phyloP scores from a whole-genome alignment of 768 basidiomycete species.

The Pleurotus pulmonarius region DNA sequence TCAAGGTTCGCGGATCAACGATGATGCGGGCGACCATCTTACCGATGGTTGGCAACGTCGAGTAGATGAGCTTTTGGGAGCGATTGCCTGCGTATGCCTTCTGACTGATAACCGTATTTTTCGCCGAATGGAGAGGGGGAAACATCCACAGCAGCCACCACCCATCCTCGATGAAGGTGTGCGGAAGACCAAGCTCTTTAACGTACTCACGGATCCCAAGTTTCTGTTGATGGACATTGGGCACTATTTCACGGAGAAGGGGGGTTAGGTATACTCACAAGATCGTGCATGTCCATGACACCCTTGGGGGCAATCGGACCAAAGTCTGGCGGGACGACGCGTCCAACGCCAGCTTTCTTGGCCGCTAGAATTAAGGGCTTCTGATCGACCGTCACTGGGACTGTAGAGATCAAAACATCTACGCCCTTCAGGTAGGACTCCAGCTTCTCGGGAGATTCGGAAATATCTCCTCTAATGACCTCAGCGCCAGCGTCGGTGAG shows the following conservation, averaged over 20 bases:
- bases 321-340: too few species aligned
- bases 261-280: background rate
- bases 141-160: constrained; percentile 20
- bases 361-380: too few species aligned
- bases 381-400: too few species aligned
- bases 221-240: constrained; percentile 17
- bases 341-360: too few species aligned
- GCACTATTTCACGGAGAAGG: background rate
- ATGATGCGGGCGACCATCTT: constrained; percentile 25
- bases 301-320: background rate
- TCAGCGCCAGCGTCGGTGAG: too few species aligned
- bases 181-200: constrained; percentile 16
- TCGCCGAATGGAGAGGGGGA: constrained; percentile 11
- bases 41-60: constrained; percentile 22
- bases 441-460: too few species aligned
- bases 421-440: too few species aligned
- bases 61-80: constrained; percentile 15
- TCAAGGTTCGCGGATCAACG: constrained; percentile 25
- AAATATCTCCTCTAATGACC: too few species aligned
- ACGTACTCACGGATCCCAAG: constrained; percentile 21
- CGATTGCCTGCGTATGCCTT: constrained; percentile 13
- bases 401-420: too few species aligned
- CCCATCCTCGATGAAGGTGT: constrained; percentile 30
- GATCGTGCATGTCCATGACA: constrained; percentile 1
- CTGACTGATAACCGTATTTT: background rate